Evolutionary conservation across 129 eudicot species (phyloP), one percentile per base, ranked within the genome.

Genomic region (Helichrysum umbraculigerum): DNA sequence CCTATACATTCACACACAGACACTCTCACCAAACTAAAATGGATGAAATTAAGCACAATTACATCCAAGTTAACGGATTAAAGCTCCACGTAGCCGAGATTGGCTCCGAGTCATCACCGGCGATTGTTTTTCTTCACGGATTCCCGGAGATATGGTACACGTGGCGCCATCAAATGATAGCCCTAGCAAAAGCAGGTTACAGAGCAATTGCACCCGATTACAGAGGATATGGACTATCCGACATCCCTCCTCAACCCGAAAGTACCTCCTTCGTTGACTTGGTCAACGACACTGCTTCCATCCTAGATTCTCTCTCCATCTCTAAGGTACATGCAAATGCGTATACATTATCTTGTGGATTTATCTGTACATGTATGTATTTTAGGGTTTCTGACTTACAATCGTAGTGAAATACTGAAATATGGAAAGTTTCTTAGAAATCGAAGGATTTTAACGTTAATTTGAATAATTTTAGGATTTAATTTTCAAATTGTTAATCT

Each of bases 251-350:
- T 0, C 37, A 70, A 59, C 90, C 90, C 4, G 81, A 78, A 22
- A 63, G 74, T 20, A 60, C 88, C 16, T 74, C 75, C 32, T 58
- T 66, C 51, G 56, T 76, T 41, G 88, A 83, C 70, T 41, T 87
- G 44, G 79, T 73, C 28, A 50, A 54, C 4, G 91, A 87, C 39
- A 76, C 78, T 47, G 70, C 65, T 3, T 74, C 62, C 3, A 60
- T 87, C 50, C 78, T 87, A 25, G 72, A 75, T 39, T 72, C 84
- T 15, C 77, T 87, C 25, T 44, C 65, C 62, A 78, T 83, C 64
- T 22, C 86, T 9, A 83, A 79, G 89, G 89, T 85, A 74, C 19
- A 3, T 8, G 28, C 17, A 3, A 4, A 34, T 34, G 6, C 41
- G 7, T 37, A 7, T 37, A 37, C 44, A 37, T 37, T 37, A 37